Evolutionary conservation across 768 basidiomycete species (phyloP).

Genomic region (Serendipita sp.): DNA sequence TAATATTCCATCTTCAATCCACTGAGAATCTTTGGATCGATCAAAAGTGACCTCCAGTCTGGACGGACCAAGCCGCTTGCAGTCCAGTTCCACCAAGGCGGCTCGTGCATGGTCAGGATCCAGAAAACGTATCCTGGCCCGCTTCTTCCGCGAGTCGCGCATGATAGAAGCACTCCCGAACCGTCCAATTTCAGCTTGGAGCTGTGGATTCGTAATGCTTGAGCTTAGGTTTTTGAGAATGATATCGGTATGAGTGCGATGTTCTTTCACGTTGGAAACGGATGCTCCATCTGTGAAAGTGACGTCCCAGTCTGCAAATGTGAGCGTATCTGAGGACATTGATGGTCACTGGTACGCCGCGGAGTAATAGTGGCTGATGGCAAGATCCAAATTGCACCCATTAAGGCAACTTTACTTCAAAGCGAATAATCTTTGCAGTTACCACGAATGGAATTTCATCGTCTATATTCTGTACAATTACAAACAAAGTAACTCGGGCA

Average conservation of each 20-base stretch:
- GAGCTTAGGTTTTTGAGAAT: neutral
- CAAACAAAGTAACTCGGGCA: no score
- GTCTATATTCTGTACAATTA: no score
- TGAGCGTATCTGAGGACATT: conserved; percentile 2
- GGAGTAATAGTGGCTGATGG: no score
- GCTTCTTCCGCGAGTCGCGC: neutral
- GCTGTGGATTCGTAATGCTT: neutral
- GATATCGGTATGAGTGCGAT: neutral
- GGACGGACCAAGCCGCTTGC: neutral
- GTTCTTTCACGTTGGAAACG: neutral
- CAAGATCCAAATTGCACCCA: no score
- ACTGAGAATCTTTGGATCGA: neutral
- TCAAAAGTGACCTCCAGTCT: neutral
- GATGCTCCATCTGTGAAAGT: conserved; percentile 2
- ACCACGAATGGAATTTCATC: no score
- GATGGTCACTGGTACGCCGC: no score
- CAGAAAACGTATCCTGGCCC: neutral
- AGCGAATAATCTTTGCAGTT: no score
- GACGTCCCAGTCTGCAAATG: conserved; percentile 2
- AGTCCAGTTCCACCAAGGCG: neutral
- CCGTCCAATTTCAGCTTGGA: neutral
- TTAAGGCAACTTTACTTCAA: no score
- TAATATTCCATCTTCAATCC: conserved; percentile 5
- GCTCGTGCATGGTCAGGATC: neutral
- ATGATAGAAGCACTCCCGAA: conserved; percentile 1